Evolutionary conservation across 805 yeast genomes (phyloP).

Genomic region (Yamadazyma sp.): DNA sequence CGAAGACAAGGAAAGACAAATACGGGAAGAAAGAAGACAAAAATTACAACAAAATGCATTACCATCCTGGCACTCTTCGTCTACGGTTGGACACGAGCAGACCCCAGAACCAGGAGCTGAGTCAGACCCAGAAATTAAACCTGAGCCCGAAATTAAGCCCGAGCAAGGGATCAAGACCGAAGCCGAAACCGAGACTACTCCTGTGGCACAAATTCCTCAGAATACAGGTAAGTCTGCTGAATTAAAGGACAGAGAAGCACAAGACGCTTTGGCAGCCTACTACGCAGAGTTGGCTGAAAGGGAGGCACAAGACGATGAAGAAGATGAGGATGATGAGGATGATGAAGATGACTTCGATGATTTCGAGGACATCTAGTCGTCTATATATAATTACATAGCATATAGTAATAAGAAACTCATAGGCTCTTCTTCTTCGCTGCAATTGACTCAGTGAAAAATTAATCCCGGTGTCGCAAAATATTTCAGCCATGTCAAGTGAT

Average conservation of each 20-base stretch:
- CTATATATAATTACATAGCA: background rate
- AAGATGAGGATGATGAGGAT: conserved; percentile 42
- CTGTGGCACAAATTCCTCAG: too few species aligned
- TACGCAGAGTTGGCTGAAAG: conserved; percentile 74
- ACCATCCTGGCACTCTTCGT: conserved; percentile 93
- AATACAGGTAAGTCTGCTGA: conserved; percentile 28
- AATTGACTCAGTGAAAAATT: conserved; percentile 7
- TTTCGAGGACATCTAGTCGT: conserved; percentile 25
- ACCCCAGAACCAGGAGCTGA: conserved; percentile 11
- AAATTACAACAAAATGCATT: conserved; percentile 86
- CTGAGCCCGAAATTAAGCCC: conserved; percentile 17
- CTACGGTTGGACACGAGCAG: conserved; percentile 74
- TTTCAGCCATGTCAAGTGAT: conserved; percentile 12
- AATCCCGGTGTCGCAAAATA: conserved; percentile 8
- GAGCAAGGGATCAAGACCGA: conserved; percentile 15
- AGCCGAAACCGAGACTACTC: conserved; percentile 13
- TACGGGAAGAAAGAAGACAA: conserved; percentile 66
- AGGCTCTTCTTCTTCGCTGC: too few species aligned
- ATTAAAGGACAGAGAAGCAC: conserved; percentile 62
- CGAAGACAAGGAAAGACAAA: conserved; percentile 61
- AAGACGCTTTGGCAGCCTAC: conserved; percentile 65
- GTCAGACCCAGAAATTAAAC: conserved; percentile 17
- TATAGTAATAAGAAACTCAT: background rate
- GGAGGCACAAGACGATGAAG: conserved; percentile 65
- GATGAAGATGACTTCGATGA: conserved; percentile 36